These are phyloP conservation scores for Triticum aestivum DNA, from an alignment of 176 grass and related monocot species.

Conservation along the genomic window IWGSC_CS_RefSeq_v2.1 NC_057803.1:512229562-512230061, in stretches of 20 bases:
- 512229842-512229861: constrained; percentile 32
- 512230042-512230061: constrained; percentile 9
- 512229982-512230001: constrained; percentile 49
- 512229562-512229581: constrained; percentile 8
- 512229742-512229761: constrained; percentile 46
- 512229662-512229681: constrained; percentile 5
- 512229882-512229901: constrained; percentile 44
- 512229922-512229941: constrained; percentile 70
- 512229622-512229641: constrained; percentile 20
- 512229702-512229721: constrained; percentile 18
- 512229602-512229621: constrained; percentile 20
- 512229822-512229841: background rate
- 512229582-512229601: constrained; percentile 10
- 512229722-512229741: constrained; percentile 14
- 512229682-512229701: constrained; percentile 23
- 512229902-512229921: constrained; percentile 61
- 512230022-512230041: constrained; percentile 86
- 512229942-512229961: constrained; percentile 46
- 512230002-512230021: constrained; percentile 87
- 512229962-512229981: constrained; percentile 65
- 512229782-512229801: constrained; percentile 1
- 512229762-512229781: background rate
- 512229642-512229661: constrained; percentile 21
- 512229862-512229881: constrained; percentile 34
- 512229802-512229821: background rate